Conservation (phyloP, 2,329 filamentous ascomycete genomes). For the Dactylella cylindrospora region DNA sequence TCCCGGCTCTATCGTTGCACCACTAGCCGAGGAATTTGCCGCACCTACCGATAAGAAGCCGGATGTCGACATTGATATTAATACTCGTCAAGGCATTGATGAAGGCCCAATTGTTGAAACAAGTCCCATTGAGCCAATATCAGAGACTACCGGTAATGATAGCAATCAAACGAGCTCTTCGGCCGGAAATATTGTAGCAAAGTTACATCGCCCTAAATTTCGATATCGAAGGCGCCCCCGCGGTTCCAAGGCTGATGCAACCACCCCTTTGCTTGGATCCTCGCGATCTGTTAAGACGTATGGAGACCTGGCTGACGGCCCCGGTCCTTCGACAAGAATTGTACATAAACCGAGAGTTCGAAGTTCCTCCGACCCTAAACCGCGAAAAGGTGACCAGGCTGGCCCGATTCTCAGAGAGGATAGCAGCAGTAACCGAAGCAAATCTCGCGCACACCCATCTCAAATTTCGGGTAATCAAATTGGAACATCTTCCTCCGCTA, state of each 20-base stretch:
- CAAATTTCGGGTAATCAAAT: too few species aligned
- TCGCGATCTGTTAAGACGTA: too few species aligned
- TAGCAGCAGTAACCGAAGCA: too few species aligned
- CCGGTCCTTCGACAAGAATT: neutral
- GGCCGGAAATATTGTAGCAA: neutral
- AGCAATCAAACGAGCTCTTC: neutral
- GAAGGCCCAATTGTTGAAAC: neutral
- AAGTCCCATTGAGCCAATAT: neutral
- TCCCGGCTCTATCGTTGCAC: too few species aligned
- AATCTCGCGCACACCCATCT: too few species aligned
- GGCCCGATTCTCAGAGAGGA: too few species aligned
- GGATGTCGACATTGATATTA: neutral
- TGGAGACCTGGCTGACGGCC: neutral
- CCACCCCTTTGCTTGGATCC: too few species aligned
- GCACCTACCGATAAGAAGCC: neutral
- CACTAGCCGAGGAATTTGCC: neutral
- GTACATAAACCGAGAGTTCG: too few species aligned
- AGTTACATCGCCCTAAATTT: neutral
- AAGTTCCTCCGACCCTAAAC: too few species aligned
- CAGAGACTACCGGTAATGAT: neutral
- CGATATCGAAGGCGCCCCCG: neutral
- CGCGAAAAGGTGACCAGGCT: too few species aligned
- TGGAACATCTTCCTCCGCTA: too few species aligned
- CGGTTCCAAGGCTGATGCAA: neutral
- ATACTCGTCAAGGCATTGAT: neutral